Conservation (phyloP, 768 basidiomycete genomes). For the Macrolepiota fuliginosa region DNA sequence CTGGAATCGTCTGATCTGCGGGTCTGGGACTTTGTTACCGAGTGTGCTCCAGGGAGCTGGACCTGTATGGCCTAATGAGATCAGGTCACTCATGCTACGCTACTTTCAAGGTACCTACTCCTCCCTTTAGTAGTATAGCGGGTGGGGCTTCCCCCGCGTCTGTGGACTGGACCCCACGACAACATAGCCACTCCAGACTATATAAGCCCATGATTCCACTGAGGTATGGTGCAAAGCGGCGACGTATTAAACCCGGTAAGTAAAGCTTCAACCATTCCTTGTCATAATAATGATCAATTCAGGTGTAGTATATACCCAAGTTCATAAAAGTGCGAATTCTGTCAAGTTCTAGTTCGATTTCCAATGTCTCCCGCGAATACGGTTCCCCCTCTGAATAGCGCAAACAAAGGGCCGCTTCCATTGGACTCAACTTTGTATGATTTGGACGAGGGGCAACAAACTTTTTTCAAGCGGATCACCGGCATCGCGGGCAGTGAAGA, state of each 20-base stretch:
- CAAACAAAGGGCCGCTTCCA: not conserved
- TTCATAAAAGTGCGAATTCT: not conserved
- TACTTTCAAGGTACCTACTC: not conserved
- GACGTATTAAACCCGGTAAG: not conserved
- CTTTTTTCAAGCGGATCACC: constrained; percentile 27
- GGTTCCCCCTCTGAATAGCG: not conserved
- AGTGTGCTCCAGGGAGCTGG: not conserved
- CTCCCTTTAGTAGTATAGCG: not conserved
- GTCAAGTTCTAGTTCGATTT: not conserved
- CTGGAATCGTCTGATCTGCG: not conserved
- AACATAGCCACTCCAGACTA: not conserved
- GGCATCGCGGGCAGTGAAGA: constrained; percentile 26
- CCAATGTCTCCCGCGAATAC: not conserved
- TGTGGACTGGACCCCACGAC: not conserved
- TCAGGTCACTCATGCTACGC: not conserved
- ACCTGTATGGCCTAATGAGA: not conserved
- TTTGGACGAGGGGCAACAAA: constrained; percentile 19
- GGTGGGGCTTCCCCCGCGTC: not conserved
- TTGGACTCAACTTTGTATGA: constrained; percentile 8
- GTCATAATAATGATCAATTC: not conserved
- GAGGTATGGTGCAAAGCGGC: not conserved
- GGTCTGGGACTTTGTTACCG: not conserved
- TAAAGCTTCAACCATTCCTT: not conserved
- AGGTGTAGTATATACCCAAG: not conserved
- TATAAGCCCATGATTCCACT: not conserved